A percentile compares a stretch with the other conserved stretches of the same genome.
Evolutionary conservation across 169 alveolate species (phyloP).

Genomic region (Plasmodium yoelii): DNA sequence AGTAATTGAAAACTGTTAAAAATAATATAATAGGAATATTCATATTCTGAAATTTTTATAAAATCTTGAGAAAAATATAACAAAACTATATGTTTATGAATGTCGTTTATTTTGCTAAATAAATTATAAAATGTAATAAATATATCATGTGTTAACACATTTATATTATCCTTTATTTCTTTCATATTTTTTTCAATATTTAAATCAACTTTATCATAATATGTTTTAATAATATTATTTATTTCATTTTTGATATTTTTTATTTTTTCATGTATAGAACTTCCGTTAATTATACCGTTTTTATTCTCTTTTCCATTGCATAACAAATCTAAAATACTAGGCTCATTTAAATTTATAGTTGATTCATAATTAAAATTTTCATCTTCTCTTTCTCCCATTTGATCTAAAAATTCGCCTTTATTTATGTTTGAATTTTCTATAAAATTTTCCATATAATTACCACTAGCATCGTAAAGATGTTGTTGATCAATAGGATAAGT

Average conservation of each 20-base stretch:
- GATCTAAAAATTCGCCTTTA: too few species aligned
- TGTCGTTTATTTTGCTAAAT: slow-evolving; percentile 4
- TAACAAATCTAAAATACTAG: slow-evolving; percentile 14
- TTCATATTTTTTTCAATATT: slow-evolving; percentile 25
- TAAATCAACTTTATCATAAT: slow-evolving; percentile 65
- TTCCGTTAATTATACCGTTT: not conserved
- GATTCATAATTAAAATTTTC: too few species aligned
- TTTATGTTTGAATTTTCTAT: too few species aligned
- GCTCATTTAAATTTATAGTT: not conserved
- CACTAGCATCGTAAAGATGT: too few species aligned
- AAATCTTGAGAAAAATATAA: slow-evolving; percentile 53
- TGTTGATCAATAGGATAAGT: too few species aligned
- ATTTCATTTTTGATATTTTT: slow-evolving; percentile 1
- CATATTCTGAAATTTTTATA: slow-evolving; percentile 33
- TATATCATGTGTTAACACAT: slow-evolving; percentile 27
- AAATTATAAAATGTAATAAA: slow-evolving; percentile 54
- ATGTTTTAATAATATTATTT: slow-evolving; percentile 43
- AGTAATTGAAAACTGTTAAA: slow-evolving; percentile 44
- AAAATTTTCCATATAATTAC: too few species aligned
- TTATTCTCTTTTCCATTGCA: not conserved
- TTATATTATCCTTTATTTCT: slow-evolving; percentile 67
- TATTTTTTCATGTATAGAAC: slow-evolving; percentile 33
- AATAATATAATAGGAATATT: slow-evolving; percentile 67
- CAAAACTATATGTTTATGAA: slow-evolving; percentile 54
- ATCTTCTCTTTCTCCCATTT: too few species aligned